Percentiles rank a stretch among this genome's conserved stretches.
phyloP scores from a whole-genome alignment of 768 basidiomycete genomes.

The Coprinellus micaceus region DNA sequence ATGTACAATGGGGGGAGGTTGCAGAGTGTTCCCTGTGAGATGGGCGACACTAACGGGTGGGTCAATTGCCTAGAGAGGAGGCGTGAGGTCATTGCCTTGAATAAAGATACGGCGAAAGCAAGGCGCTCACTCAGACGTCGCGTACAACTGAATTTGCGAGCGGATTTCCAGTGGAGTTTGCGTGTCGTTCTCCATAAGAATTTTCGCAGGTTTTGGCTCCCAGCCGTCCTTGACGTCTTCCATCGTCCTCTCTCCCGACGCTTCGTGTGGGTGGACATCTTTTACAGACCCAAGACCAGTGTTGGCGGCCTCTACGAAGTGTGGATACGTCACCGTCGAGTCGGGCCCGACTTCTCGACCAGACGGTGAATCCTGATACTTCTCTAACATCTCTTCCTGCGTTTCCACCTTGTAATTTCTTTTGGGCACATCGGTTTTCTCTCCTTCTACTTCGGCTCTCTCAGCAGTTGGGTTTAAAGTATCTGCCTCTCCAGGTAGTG shows the following conservation, averaged over 20 bases:
- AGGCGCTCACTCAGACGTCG: constrained; percentile 58
- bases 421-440: constrained; percentile 13
- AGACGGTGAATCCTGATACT: not conserved
- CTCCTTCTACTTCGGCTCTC: constrained; percentile 22
- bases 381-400: constrained; percentile 31
- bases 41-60: constrained; percentile 71
- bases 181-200: constrained; percentile 47
- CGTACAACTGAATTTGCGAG: constrained; percentile 76
- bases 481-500: constrained; percentile 48
- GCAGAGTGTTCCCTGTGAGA: constrained; percentile 67
- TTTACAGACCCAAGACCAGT: too few relatives aligned
- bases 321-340: not conserved
- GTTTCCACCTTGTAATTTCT: constrained; percentile 18
- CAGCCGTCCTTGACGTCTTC: constrained; percentile 33
- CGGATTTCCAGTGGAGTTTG: constrained; percentile 44
- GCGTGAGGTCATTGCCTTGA: not conserved
- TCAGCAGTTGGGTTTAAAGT: constrained; percentile 35
- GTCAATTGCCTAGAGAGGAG: constrained; percentile 43
- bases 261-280: not conserved
- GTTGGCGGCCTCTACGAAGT: not conserved
- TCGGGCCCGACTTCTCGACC: not conserved
- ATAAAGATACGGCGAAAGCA: not conserved
- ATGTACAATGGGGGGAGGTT: constrained; percentile 76
- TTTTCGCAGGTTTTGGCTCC: constrained; percentile 56
- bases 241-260: not conserved